Evolutionary conservation across 2,329 filamentous ascomycete genomes (phyloP).

Genomic region (Parafenestella ontariensis): DNA sequence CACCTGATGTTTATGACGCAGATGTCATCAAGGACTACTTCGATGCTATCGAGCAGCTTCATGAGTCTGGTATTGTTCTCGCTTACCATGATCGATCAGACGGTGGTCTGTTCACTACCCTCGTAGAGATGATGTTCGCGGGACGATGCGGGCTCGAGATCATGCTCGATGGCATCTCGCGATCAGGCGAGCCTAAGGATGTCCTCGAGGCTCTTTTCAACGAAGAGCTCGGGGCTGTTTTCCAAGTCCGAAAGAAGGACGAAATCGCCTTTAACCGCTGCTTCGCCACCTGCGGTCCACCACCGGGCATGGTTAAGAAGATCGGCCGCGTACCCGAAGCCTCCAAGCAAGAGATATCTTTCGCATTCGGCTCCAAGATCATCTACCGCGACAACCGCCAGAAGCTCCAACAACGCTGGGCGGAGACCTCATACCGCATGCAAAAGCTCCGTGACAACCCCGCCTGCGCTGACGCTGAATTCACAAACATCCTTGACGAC

Average conservation of each 20-base stretch:
- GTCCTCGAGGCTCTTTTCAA: constrained; percentile 87
- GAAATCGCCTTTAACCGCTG: constrained; percentile 86
- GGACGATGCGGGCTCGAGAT: constrained; percentile 88
- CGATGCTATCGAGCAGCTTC: constrained; percentile 76
- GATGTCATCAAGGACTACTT: constrained; percentile 88
- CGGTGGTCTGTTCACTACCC: constrained; percentile 86
- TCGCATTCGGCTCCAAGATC: constrained; percentile 73
- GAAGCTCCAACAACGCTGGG: constrained; percentile 86
- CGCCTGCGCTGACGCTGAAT: constrained; percentile 83
- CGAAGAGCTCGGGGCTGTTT: constrained; percentile 93
- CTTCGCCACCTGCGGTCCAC: constrained; percentile 89
- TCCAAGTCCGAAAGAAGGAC: constrained; percentile 87
- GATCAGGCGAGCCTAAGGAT: constrained; percentile 67
- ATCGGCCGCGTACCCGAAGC: constrained; percentile 77
- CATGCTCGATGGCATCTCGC: constrained; percentile 75
- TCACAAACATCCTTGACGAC: constrained; percentile 74
- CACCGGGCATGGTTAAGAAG: constrained; percentile 79
- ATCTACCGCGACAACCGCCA: constrained; percentile 74
- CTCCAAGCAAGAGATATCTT: constrained; percentile 76
- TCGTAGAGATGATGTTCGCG: constrained; percentile 98
- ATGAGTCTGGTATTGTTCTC: constrained; percentile 75
- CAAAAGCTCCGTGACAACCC: constrained; percentile 91
- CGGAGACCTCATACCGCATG: constrained; percentile 87
- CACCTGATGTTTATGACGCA: constrained; percentile 83
- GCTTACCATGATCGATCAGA: constrained; percentile 96